phyloP scores from a whole-genome alignment of 176 grass and related monocot species.

The Hyparrhenia diplandra region DNA sequence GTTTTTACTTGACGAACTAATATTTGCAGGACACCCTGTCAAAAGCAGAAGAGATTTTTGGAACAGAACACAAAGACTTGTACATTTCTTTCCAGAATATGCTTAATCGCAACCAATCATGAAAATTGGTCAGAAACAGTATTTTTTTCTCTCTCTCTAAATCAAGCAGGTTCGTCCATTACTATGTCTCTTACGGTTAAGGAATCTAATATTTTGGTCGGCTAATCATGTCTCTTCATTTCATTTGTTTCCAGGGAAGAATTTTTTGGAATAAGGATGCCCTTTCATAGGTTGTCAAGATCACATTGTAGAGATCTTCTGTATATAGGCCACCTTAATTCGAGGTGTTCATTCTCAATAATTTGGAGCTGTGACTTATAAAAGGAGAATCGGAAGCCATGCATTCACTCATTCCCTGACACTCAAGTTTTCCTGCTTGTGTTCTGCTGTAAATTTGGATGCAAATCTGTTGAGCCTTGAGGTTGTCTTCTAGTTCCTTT shows the following conservation, averaged over 20 bases:
- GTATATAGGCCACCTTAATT: conserved; percentile 16
- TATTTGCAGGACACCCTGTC: conserved; percentile 67
- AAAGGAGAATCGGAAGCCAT: too few species aligned
- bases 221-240: conserved; percentile 1
- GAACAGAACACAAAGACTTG: conserved; percentile 76
- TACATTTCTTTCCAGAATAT: conserved; percentile 86
- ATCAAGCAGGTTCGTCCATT: neutral
- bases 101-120: conserved; percentile 65
- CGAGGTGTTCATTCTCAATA: neutral
- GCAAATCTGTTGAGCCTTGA: too few species aligned
- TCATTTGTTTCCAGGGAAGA: conserved; percentile 15
- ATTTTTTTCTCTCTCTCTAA: neutral
- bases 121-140: conserved; percentile 11
- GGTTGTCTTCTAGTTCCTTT: too few species aligned
- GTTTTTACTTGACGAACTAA: neutral
- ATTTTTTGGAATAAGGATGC: conserved; percentile 1
- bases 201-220: conserved; percentile 1
- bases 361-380: neutral
- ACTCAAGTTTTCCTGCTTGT: neutral
- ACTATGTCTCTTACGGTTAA: neutral
- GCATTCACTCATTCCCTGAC: neutral
- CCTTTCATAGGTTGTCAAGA: conserved; percentile 7
- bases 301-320: conserved; percentile 4
- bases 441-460: neutral
- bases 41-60: conserved; percentile 93